Conservation (phyloP, 371 early-diverging fungal genomes). For the Mortierella sp. region DNA sequence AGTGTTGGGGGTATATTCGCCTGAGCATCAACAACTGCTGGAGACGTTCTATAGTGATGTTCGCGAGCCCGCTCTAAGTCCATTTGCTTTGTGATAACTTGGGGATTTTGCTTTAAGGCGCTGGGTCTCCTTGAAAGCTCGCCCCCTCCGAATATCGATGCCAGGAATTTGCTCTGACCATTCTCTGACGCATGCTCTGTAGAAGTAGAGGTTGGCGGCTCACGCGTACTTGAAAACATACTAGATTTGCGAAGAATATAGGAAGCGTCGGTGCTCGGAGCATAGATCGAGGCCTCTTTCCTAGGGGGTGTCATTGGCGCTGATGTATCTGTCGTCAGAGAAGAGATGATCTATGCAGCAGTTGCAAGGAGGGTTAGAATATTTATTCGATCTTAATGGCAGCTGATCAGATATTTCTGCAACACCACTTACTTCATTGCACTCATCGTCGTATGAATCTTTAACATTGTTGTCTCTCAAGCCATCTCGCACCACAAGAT, state of each 20-base stretch:
- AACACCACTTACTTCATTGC: not conserved
- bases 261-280: not conserved
- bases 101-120: not conserved
- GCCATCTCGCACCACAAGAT: conserved; percentile 3
- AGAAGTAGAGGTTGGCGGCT: not conserved
- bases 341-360: not conserved
- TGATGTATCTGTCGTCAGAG: not conserved
- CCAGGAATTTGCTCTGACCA: not conserved
- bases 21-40: not conserved
- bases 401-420: not conserved
- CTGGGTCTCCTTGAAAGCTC: not conserved
- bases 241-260: not conserved
- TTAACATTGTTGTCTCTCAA: not conserved
- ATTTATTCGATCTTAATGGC: not conserved
- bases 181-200: not conserved
- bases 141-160: not conserved
- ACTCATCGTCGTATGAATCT: not conserved
- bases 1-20: not conserved
- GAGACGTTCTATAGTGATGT: too few relatives aligned
- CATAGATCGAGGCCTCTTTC: not conserved
- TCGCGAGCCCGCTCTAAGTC: not conserved
- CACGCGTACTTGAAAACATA: not conserved
- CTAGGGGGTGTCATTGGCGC: not conserved
- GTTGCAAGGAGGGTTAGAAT: not conserved
- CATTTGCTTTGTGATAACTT: not conserved